Conservation (phyloP, 2,329 filamentous ascomycete genomes). For the Tolypocladium ophioglossoides region DNA sequence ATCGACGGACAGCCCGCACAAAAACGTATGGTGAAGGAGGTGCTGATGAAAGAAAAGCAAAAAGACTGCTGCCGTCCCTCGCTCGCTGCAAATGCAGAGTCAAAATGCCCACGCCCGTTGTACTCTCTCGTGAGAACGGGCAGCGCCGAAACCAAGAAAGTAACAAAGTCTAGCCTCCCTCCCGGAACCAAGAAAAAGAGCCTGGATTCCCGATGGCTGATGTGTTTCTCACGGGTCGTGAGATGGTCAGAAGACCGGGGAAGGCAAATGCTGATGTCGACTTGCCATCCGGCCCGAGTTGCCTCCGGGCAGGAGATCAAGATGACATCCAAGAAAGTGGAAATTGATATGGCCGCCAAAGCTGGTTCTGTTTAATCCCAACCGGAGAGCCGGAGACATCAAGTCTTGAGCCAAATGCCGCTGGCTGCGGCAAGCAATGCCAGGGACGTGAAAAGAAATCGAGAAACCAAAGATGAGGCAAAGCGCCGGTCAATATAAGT, state of each 20-base stretch:
- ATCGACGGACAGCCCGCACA: neutral
- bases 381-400: neutral
- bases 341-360: neutral
- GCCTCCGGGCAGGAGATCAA: neutral
- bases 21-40: neutral
- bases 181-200: neutral
- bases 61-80: neutral
- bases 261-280: neutral
- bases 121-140: neutral
- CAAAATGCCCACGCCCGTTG: neutral
- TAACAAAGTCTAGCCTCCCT: neutral
- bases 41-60: neutral
- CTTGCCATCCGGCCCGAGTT: neutral
- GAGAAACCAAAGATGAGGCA: neutral
- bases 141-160: neutral
- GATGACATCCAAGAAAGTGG: neutral
- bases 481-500: neutral
- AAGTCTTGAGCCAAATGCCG: neutral
- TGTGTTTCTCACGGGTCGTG: neutral
- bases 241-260: neutral
- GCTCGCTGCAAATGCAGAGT: neutral
- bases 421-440: neutral
- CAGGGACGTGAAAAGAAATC: neutral
- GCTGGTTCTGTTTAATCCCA: conserved; percentile 4
- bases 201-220: neutral